A percentile compares a stretch with the other conserved stretches of the same genome.
Conservation (phyloP, 2,329 filamentous ascomycete species). For the Dactylonectria estremocensis region DNA sequence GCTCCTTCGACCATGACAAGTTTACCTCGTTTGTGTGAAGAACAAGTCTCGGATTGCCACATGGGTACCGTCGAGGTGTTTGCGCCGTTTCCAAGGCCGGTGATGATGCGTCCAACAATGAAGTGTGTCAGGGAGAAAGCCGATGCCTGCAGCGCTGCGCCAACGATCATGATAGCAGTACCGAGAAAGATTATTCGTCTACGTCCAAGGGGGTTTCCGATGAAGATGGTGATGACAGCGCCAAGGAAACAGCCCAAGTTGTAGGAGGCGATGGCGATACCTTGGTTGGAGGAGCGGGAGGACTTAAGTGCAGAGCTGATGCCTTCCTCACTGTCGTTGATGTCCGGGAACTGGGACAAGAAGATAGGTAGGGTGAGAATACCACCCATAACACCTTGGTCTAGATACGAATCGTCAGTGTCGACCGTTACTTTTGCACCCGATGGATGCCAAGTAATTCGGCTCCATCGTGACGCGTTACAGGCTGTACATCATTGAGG, state of each 20-base stretch:
- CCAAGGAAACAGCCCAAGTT: slow-evolving; percentile 75
- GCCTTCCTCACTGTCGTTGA: slow-evolving; percentile 59
- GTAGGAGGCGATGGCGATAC: slow-evolving; percentile 70
- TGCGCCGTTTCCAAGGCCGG: slow-evolving; percentile 71
- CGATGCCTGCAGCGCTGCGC: slow-evolving; percentile 71
- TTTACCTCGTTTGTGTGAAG: slow-evolving; percentile 71
- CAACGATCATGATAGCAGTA: slow-evolving; percentile 70
- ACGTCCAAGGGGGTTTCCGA: slow-evolving; percentile 74
- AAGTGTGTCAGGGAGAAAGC: slow-evolving; percentile 69
- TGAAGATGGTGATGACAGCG: slow-evolving; percentile 76
- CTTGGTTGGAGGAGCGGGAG: slow-evolving; percentile 66
- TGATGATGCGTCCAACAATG: slow-evolving; percentile 72
- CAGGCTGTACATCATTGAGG: neutral
- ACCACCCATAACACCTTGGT: slow-evolving; percentile 83
- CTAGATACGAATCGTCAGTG: slow-evolving; percentile 56
- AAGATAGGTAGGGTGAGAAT: slow-evolving; percentile 78
- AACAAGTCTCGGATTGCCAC: slow-evolving; percentile 74
- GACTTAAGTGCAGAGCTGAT: slow-evolving; percentile 53
- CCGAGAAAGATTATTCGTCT: slow-evolving; percentile 73
- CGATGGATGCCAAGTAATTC: neutral
- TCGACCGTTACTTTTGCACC: too few species aligned
- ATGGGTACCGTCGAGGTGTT: slow-evolving; percentile 72
- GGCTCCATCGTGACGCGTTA: neutral
- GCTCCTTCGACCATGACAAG: slow-evolving; percentile 74
- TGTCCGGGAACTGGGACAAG: slow-evolving; percentile 70